A percentile compares a stretch with the other conserved stretches of the same genome.
Conservation (phyloP, 1,284 basidiomycete species). For the Neolentinus lepideus region DNA sequence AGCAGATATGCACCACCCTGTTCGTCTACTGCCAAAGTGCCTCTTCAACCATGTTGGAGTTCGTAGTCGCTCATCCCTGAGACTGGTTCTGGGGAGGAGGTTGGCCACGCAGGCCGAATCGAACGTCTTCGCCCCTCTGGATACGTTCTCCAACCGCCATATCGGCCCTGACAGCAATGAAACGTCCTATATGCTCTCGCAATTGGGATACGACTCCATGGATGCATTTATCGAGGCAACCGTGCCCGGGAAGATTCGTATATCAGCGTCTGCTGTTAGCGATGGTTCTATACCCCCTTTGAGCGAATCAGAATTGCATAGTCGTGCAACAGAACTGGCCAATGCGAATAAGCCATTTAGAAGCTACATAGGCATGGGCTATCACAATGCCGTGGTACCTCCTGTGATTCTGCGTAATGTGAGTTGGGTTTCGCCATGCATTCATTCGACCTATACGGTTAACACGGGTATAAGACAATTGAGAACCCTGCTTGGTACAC, state of each 20-base stretch:
- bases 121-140: conserved; percentile 73
- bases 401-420: conserved; percentile 92
- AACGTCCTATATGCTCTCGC: conserved; percentile 70
- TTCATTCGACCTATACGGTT: not conserved
- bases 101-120: conserved; percentile 53
- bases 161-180: conserved; percentile 82
- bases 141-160: conserved; percentile 85
- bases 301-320: conserved; percentile 83
- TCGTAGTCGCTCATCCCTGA: not conserved
- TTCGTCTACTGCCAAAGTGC: not conserved
- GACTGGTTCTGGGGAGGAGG: conserved; percentile 21
- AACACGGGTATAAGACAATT: conserved; percentile 53
- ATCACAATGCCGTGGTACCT: conserved; percentile 91
- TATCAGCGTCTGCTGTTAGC: conserved; percentile 54
- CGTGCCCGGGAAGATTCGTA: conserved; percentile 75
- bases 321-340: conserved; percentile 73
- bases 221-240: conserved; percentile 80
- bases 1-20: not conserved
- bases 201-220: conserved; percentile 79
- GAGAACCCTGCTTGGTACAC: conserved; percentile 99
- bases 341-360: conserved; percentile 77
- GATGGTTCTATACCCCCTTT: conserved; percentile 67
- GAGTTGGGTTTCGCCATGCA: conserved; percentile 17
- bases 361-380: conserved; percentile 98
- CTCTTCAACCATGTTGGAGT: not conserved